Evolutionary conservation across 768 basidiomycete genomes (phyloP).

Genomic region (Russula compacta): DNA sequence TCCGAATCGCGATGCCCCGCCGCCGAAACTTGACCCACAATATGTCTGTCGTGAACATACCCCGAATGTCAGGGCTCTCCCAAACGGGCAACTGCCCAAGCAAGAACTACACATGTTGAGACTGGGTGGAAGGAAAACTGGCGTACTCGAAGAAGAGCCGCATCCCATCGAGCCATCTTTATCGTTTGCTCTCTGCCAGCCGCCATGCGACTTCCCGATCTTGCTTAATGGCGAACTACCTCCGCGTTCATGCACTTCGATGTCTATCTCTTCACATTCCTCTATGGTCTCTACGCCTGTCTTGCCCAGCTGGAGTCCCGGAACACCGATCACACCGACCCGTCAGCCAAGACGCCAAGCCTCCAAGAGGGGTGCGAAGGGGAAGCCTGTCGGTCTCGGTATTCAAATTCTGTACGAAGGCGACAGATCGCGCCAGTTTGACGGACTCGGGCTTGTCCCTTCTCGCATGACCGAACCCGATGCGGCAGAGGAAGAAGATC

Average conservation of each 20-base stretch:
- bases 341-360: constrained; percentile 11
- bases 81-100: background rate
- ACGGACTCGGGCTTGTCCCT: constrained; percentile 16
- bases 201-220: constrained; percentile 10
- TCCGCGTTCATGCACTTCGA: constrained; percentile 11
- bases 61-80: background rate
- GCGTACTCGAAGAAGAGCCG: background rate
- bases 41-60: background rate
- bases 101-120: background rate
- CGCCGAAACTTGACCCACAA: background rate
- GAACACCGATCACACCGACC: constrained; percentile 12
- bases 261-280: constrained; percentile 13
- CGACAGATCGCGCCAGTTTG: constrained; percentile 9
- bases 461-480: constrained; percentile 12
- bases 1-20: background rate
- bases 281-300: constrained; percentile 16
- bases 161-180: constrained; percentile 8
- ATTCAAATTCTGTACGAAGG: constrained; percentile 15
- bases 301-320: constrained; percentile 7
- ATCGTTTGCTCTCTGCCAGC: constrained; percentile 7
- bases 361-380: background rate
- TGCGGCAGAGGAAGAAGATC: constrained; percentile 7
- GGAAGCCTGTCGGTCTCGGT: constrained; percentile 15
- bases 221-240: constrained; percentile 13
- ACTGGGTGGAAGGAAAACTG: background rate